Conservation (phyloP, 2,329 filamentous ascomycete genomes). For the Pyrenochaeta sp. region DNA sequence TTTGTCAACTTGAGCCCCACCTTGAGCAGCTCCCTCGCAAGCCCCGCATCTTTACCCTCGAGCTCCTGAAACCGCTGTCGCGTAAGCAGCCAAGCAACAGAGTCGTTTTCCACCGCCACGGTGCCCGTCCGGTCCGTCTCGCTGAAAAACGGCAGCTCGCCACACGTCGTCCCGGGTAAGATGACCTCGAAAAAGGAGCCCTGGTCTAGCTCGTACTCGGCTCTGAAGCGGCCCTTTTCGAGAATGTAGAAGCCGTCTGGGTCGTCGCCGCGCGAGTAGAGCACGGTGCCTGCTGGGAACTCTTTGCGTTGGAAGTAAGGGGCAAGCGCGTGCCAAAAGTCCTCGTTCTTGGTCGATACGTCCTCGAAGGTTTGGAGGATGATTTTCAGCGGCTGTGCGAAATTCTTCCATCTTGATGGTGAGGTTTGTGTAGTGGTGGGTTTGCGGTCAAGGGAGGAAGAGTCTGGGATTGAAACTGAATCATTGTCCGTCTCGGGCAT, state of each 20-base stretch:
- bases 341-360: slow-evolving; percentile 83
- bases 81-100: slow-evolving; percentile 83
- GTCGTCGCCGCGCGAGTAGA: slow-evolving; percentile 78
- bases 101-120: slow-evolving; percentile 81
- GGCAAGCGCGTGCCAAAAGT: slow-evolving; percentile 89
- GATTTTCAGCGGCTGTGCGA: slow-evolving; percentile 87
- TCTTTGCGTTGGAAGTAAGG: slow-evolving; percentile 77
- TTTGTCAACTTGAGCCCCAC: slow-evolving; percentile 93
- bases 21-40: slow-evolving; percentile 83
- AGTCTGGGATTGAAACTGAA: slow-evolving; percentile 21
- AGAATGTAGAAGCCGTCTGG: slow-evolving; percentile 89
- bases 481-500: slow-evolving; percentile 63
- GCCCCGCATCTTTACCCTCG: slow-evolving; percentile 74
- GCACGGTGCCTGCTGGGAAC: slow-evolving; percentile 71
- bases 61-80: slow-evolving; percentile 74
- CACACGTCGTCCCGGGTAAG: slow-evolving; percentile 91
- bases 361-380: slow-evolving; percentile 96
- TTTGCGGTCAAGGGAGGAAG: slow-evolving; percentile 12
- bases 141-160: slow-evolving; percentile 94
- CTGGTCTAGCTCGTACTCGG: slow-evolving; percentile 90
- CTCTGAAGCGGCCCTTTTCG: slow-evolving; percentile 85
- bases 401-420: slow-evolving; percentile 76
- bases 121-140: slow-evolving; percentile 88
- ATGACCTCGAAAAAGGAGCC: slow-evolving; percentile 90
- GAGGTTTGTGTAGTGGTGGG: slow-evolving; percentile 12